Evolutionary conservation across 805 yeast species (phyloP).

Genomic region (Candida tammaniensis): DNA sequence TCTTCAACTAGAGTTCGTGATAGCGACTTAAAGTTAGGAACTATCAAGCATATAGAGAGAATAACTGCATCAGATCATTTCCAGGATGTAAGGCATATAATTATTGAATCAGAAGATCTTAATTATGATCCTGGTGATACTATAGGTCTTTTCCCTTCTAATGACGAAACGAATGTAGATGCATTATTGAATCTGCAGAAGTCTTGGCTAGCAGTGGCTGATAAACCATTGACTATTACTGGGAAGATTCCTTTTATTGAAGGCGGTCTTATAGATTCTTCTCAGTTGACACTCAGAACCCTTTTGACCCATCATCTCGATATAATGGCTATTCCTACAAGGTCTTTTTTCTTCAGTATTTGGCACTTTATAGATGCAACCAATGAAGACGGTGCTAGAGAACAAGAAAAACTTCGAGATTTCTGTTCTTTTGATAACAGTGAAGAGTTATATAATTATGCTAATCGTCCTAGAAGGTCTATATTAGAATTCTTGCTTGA

Average conservation of each 20-base stretch:
- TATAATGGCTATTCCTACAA: conserved; percentile 74
- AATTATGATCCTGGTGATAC: conserved; percentile 78
- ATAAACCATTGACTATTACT: conserved; percentile 45
- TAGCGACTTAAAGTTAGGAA: conserved; percentile 32
- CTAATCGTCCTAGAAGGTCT: conserved; percentile 90
- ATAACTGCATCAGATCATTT: conserved; percentile 73
- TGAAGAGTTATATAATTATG: conserved; percentile 84
- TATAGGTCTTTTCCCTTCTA: conserved; percentile 70
- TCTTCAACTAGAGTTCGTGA: conserved; percentile 11
- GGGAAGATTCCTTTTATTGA: conserved; percentile 40
- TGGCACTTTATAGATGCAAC: conserved; percentile 59
- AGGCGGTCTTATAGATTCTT: conserved; percentile 57
- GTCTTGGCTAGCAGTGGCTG: conserved; percentile 69
- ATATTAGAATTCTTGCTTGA: conserved; percentile 80
- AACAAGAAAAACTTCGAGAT: conserved; percentile 71
- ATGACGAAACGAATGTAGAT: conserved; percentile 62
- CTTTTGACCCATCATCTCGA: conserved; percentile 80
- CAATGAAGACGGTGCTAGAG: conserved; percentile 63
- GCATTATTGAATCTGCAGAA: conserved; percentile 63
- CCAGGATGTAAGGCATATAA: conserved; percentile 80
- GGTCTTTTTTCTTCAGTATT: conserved; percentile 71
- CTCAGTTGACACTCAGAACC: conserved; percentile 60
- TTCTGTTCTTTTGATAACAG: conserved; percentile 69
- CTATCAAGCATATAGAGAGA: conserved; percentile 49
- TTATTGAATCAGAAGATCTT: conserved; percentile 33